Conservation (phyloP, 2,329 filamentous ascomycete genomes). For the Colletotrichum spaethianum region DNA sequence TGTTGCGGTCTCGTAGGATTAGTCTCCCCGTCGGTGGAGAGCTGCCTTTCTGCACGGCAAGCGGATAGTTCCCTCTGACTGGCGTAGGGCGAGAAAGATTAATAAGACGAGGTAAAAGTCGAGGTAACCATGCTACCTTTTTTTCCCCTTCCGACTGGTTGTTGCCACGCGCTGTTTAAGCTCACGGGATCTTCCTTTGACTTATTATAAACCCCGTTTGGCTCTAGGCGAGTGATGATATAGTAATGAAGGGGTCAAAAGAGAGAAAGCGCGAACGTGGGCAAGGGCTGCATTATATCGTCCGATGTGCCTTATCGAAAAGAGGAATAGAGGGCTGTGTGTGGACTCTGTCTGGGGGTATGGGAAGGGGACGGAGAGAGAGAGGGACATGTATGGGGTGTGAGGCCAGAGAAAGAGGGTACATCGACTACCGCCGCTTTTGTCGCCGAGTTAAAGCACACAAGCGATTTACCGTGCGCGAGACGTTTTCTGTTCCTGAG, state of each 20-base stretch:
- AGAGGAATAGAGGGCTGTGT: slow-evolving; percentile 45
- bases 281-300: slow-evolving; percentile 62
- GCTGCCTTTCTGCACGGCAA: slow-evolving; percentile 31
- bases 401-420: slow-evolving; percentile 39
- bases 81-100: slow-evolving; percentile 36
- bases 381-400: slow-evolving; percentile 30
- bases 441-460: slow-evolving; percentile 62
- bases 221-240: slow-evolving; percentile 52
- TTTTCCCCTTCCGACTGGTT: slow-evolving; percentile 19
- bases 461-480: slow-evolving; percentile 63
- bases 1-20: slow-evolving; percentile 32
- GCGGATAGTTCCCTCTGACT: slow-evolving; percentile 37
- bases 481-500: slow-evolving; percentile 64
- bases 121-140: slow-evolving; percentile 40
- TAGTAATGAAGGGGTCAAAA: slow-evolving; percentile 51
- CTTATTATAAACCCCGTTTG: slow-evolving; percentile 52
- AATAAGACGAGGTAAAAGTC: slow-evolving; percentile 40
- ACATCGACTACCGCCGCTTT: slow-evolving; percentile 57
- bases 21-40: slow-evolving; percentile 32
- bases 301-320: slow-evolving; percentile 60
- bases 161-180: slow-evolving; percentile 39
- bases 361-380: slow-evolving; percentile 31
- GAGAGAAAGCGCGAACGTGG: slow-evolving; percentile 50
- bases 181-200: slow-evolving; percentile 49
- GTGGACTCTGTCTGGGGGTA: slow-evolving; percentile 40